Percentiles rank a stretch among this genome's conserved stretches.
Conservation (phyloP, 805 yeast species). For the Candida alai region DNA sequence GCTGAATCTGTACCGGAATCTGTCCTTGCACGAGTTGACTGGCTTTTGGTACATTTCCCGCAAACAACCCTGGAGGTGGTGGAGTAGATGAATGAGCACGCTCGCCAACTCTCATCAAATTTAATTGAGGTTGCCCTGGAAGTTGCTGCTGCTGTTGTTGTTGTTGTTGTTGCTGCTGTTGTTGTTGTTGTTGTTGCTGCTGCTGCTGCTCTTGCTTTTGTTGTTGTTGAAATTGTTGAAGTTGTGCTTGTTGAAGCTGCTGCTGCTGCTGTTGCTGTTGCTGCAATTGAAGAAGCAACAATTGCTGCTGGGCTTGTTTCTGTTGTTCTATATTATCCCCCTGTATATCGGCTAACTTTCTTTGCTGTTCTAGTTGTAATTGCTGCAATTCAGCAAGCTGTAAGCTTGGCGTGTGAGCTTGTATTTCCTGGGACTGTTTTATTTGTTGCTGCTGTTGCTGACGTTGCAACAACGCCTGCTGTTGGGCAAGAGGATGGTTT, state of each 20-base stretch:
- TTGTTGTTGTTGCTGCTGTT: slow-evolving; percentile 28
- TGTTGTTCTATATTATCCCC: slow-evolving; percentile 11
- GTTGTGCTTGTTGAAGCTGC: slow-evolving; percentile 25
- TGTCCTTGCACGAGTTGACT: slow-evolving; percentile 10
- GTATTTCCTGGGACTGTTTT: slow-evolving; percentile 21
- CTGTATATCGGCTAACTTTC: slow-evolving; percentile 12
- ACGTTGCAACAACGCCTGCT: slow-evolving; percentile 28
- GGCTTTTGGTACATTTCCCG: slow-evolving; percentile 12
- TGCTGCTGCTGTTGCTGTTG: slow-evolving; percentile 28
- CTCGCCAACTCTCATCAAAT: slow-evolving; percentile 27
- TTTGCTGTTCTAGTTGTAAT: slow-evolving; percentile 28
- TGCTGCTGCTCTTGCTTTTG: slow-evolving; percentile 18
- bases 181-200: slow-evolving; percentile 32
- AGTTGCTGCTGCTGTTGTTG: slow-evolving; percentile 15
- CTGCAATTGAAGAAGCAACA: slow-evolving; percentile 33
- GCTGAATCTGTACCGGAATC: slow-evolving; percentile 6
- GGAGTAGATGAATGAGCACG: slow-evolving; percentile 48
- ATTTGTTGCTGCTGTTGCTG: slow-evolving; percentile 30
- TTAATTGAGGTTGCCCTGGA: slow-evolving; percentile 11
- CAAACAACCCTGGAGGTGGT: slow-evolving; percentile 72
- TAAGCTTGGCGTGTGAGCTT: slow-evolving; percentile 12
- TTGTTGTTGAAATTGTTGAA: no score
- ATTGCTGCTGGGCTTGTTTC: slow-evolving; percentile 18
- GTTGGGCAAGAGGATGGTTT: slow-evolving; percentile 38
- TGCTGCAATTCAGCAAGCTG: slow-evolving; percentile 23